These are phyloP conservation scores for Bipolaris zeicola DNA, from an alignment of 2,329 filamentous ascomycete genomes.

Conservation along the genomic window DNA sequence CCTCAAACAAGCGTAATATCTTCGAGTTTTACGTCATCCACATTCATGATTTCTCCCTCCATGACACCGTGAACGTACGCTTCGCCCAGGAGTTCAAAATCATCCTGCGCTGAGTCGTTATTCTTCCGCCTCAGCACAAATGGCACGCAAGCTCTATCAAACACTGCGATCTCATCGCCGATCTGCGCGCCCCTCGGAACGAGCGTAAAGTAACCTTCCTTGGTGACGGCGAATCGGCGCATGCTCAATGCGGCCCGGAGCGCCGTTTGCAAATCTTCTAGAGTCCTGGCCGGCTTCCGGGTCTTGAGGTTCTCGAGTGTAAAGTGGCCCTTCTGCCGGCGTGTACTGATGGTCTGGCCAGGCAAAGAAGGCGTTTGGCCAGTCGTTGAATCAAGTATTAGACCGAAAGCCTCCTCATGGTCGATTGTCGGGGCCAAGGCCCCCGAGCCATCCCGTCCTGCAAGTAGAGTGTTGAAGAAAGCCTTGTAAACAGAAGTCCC, in stretches of 20 bases:
- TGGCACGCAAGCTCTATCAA: slow-evolving; percentile 27
- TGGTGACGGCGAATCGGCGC: slow-evolving; percentile 29
- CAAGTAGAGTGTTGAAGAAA: slow-evolving; percentile 29
- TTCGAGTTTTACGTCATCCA: slow-evolving; percentile 9
- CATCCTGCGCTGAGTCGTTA: neutral
- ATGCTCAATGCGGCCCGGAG: slow-evolving; percentile 24
- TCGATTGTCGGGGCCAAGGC: slow-evolving; percentile 17
- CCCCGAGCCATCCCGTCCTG: slow-evolving; percentile 26
- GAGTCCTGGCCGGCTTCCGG: slow-evolving; percentile 20
- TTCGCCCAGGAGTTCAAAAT: slow-evolving; percentile 28
- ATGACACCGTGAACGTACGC: slow-evolving; percentile 33
- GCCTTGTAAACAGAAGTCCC: slow-evolving; percentile 25
- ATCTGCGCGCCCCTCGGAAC: slow-evolving; percentile 24
- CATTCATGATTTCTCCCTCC: slow-evolving; percentile 24
- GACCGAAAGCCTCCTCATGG: slow-evolving; percentile 31
- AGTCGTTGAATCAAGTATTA: slow-evolving; percentile 25
- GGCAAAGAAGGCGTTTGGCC: slow-evolving; percentile 22
- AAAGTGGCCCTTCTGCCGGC: slow-evolving; percentile 28
- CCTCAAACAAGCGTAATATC: slow-evolving; percentile 21
- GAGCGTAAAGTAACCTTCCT: slow-evolving; percentile 28
- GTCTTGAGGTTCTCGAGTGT: slow-evolving; percentile 25
- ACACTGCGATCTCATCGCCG: slow-evolving; percentile 25
- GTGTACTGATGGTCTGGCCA: slow-evolving; percentile 26
- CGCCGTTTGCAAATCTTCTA: slow-evolving; percentile 23
- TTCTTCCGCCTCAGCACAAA: slow-evolving; percentile 20